A percentile compares a stretch with the other conserved stretches of the same genome.
These are phyloP conservation scores for Phytophthora europaea DNA, from an alignment of 352 stramenopile genomes.

Conservation along the genomic window DNA sequence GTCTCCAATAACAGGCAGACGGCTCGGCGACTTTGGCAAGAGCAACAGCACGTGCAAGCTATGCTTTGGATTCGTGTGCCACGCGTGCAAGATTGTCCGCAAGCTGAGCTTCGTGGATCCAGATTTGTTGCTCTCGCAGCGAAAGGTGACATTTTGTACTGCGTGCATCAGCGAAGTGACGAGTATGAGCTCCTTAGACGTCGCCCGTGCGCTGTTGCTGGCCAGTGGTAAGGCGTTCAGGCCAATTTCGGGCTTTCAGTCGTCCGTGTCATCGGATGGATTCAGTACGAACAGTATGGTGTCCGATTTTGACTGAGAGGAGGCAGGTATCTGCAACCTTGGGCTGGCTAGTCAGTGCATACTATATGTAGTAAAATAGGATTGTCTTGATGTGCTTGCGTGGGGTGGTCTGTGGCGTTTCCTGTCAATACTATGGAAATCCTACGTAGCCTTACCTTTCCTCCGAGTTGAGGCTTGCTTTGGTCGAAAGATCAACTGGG, in stretches of 20 bases:
- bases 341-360: too few relatives aligned
- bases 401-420: background rate
- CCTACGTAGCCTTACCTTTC: background rate
- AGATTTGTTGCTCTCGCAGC: constrained; percentile 43
- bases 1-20: constrained; percentile 19
- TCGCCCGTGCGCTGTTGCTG: constrained; percentile 47
- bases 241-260: constrained; percentile 22
- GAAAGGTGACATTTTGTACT: constrained; percentile 53
- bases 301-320: background rate
- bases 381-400: background rate
- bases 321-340: background rate
- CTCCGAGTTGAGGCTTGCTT: background rate
- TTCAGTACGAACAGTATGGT: constrained; percentile 1
- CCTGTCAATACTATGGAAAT: background rate
- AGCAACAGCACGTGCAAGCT: constrained; percentile 44
- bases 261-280: constrained; percentile 28
- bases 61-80: constrained; percentile 48
- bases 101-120: constrained; percentile 52
- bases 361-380: too few relatives aligned
- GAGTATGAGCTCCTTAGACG: constrained; percentile 38
- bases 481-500: background rate
- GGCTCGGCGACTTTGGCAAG: constrained; percentile 35
- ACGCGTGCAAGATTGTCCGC: constrained; percentile 41
- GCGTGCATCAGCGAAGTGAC: constrained; percentile 45
- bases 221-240: constrained; percentile 26